Base-by-base conservation (phyloP, 2,329 filamentous ascomycete genomes). In the Elsinoe australis region DNA sequence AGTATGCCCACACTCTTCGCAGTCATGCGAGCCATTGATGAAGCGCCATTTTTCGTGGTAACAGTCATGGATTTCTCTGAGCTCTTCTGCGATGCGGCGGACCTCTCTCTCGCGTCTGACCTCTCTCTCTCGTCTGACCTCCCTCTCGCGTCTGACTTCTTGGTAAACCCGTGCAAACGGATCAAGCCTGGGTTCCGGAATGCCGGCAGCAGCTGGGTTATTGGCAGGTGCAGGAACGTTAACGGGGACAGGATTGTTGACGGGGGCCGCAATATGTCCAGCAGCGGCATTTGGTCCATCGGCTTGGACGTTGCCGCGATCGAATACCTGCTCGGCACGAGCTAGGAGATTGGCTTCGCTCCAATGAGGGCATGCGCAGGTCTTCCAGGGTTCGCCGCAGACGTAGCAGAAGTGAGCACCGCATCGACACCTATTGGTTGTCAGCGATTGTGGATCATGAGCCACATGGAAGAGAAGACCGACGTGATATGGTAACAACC, bases 401-500 rank as follows among this genome's bases (percentile, higher is more conserved):
- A 56, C 46, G 41, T 61, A 64, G 51, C 60, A 64, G 51, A 62
- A 62, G 9, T 62, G 35, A 3, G 56, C 53, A 3, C 54, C 51
- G 33, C 58, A 62, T 15, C 15, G 52, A 28, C 61, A 61, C 3
- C 60, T 61, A 33, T 1, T 2, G 6, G 3, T 7, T 38, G 39
- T 50, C 39, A 50, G 39, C 15, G 12, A n/a, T n/a, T n/a, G n/a
- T n/a, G n/a, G n/a, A n/a, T n/a, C n/a, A n/a, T n/a, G n/a, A n/a
- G n/a, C n/a, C n/a, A n/a, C n/a, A n/a, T n/a, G n/a, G n/a, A n/a
- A n/a, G n/a, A n/a, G n/a, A n/a, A n/a, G 26, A 71, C 72, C 57
- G 54, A 79, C 76, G 52, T 75, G 4, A 80, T 80, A 44, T 80
- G 76, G 42, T 74, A 65, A 51, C 78, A 80, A 1, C 78, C 77